Base-by-base conservation (phyloP, 1,284 basidiomycete genomes). In the Ceratobasidium sp. region DNA sequence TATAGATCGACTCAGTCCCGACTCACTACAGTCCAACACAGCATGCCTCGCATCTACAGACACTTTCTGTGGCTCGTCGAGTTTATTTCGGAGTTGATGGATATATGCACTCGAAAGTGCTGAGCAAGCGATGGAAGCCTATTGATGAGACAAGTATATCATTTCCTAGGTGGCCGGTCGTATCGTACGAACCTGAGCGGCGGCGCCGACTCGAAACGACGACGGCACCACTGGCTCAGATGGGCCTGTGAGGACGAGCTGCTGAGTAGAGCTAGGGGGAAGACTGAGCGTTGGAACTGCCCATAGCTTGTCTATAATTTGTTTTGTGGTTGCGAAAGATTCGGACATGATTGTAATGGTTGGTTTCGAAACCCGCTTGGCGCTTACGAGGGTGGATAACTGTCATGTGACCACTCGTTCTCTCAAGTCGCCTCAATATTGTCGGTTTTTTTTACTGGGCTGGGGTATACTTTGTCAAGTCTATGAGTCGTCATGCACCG, bases 21-120 rank as follows among this genome's bases (percentile, higher is more conserved):
- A 84, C 89, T 83, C 71, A 90, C 90, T 88, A 81, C 90, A 91
- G 74, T 89, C 88, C 23, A 92, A 84, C 1, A 86, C 86, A 3
- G 91, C 90, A 82, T 91, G 90, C 50, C 89, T 83, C 17, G 88
- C 88, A 78, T 91, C 85, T 0, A 91, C 90, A 3, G 82, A 82
- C 1, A 92, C 89, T 26, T 85, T 84, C 80, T 91, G 90, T 9
- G 50, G 42, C 20, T 73, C 69, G 26, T 56, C 68, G 2, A 40
- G 13, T 7, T 44, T 40, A 28, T 78, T 23, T 46, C 56, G 44
- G 56, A 91, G 82, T 20, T 84, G 82, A 81, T 91, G 86, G 33
- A 91, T 84, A 74, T 89, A 84, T 3, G 89, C 88, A 2, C 90
- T 88, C 42, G 89, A 86, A 7, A 91, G 84, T 0, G 87, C 90